Evolutionary conservation across 1,139 yeast genomes (phyloP), one percentile per base, ranked within the genome.

Genomic region (Protomyces arabidopsidicola): DNA sequence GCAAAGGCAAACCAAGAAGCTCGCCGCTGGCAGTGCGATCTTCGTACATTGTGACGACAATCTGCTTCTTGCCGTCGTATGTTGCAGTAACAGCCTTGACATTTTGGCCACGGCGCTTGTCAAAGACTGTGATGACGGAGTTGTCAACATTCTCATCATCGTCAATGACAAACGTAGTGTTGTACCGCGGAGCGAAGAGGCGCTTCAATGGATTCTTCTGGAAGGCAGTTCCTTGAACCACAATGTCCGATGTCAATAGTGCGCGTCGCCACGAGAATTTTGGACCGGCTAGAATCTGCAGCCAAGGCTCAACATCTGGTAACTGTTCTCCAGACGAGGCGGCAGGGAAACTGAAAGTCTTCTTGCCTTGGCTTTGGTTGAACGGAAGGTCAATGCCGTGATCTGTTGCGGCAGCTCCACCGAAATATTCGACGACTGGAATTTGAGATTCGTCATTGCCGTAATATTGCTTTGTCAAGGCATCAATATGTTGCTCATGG

Each of bases 191-290:
- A 58, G 88, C 82, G 73, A 93, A 84, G 55, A 93, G 86, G 69
- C 86, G 84, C 72, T 84, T 88, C 64, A 87, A 82, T 45, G 97
- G 88, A 77, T 91, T 95, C 55, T 83, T 75, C 69, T 85, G 85
- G 73, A 88, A 93, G 76, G 86, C 84, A 67, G 84, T 79, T 65
- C 90, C 96, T 79, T 91, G 97, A 65, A 90, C 95, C 74, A 90
- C 80, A 75, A 90, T 84, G 67, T 84, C 82, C 68, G 93, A 82
- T 42, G 91, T 81, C 69, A 93, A 80, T 75, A 93, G 84, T 39
- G 98, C 97, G 71, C 88, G 88, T 77, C 96, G 85, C 99, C 99
- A 93, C 75, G 83, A 84, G 73, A 84, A 84, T 69, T 81, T 75
- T 64, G 81, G 75, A 68, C 98, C 98, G 66, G 96, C 97, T 72